These are phyloP conservation scores for Endotrypanum monterogeii DNA, from an alignment of 208 protist genomes.

Conservation along the genomic window DNA sequence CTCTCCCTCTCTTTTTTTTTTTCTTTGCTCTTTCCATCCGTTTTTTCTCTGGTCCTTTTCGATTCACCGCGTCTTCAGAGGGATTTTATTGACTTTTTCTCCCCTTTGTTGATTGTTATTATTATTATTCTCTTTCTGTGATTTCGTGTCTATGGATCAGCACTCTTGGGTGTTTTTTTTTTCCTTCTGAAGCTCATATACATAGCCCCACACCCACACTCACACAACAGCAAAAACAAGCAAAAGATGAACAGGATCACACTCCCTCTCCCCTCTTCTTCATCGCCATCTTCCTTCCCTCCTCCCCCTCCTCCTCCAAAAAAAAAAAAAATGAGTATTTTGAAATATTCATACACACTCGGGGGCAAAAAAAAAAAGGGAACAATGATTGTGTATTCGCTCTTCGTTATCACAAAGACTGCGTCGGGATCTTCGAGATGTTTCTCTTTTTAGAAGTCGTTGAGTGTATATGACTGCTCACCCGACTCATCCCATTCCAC, in stretches of 20 bases:
- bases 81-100: not conserved
- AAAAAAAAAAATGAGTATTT: not conserved
- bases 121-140: not conserved
- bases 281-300: not conserved
- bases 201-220: not conserved
- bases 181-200: not conserved
- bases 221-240: not conserved
- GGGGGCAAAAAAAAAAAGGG: too few relatives aligned
- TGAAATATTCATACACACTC: not conserved
- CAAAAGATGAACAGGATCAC: not conserved
- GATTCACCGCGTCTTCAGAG: too few relatives aligned
- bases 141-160: not conserved
- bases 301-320: not conserved
- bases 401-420: not conserved
- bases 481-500: too few relatives aligned
- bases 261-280: not conserved
- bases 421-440: not conserved
- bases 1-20: not conserved
- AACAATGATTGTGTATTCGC: not conserved
- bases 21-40: not conserved
- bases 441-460: not conserved
- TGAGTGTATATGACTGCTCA: not conserved
- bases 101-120: too few relatives aligned
- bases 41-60: not conserved
- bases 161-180: not conserved